Conservation (phyloP, 2,329 filamentous ascomycete species). For the Neopestalotiopsis clavispora region DNA sequence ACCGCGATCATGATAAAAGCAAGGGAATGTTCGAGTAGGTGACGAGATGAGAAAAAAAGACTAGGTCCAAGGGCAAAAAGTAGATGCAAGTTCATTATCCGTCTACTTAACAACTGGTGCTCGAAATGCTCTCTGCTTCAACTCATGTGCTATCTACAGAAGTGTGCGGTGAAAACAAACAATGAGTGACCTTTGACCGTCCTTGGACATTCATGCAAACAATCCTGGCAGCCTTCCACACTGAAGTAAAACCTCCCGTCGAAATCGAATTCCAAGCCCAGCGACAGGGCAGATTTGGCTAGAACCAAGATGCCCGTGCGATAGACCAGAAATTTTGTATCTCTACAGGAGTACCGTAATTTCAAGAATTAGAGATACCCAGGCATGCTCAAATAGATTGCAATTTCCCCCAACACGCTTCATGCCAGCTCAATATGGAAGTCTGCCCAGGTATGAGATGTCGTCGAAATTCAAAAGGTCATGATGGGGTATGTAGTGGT, state of each 20-base stretch:
- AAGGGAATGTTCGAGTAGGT: not conserved
- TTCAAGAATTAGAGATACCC: not conserved
- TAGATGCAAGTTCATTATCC: not conserved
- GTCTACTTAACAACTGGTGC: not conserved
- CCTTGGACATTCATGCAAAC: constrained; percentile 1
- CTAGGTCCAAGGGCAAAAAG: not conserved
- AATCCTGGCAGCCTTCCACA: constrained; percentile 5
- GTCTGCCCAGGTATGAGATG: not conserved
- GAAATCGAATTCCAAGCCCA: constrained; percentile 15
- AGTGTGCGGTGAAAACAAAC: constrained; percentile 11
- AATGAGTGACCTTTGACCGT: constrained; percentile 17
- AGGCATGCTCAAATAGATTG: constrained; percentile 1
- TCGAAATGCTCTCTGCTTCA: constrained; percentile 9
- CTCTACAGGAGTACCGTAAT: constrained; percentile 1
- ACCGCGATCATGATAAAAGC: not conserved
- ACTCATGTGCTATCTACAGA: constrained; percentile 22
- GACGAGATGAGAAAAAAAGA: not conserved
- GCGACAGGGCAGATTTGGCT: constrained; percentile 26
- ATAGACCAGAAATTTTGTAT: constrained; percentile 21
- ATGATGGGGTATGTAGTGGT: constrained; percentile 31
- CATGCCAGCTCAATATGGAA: constrained; percentile 9
- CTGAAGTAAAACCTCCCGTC: constrained; percentile 22
- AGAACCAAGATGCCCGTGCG: constrained; percentile 26
- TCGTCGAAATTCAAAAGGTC: constrained; percentile 18
- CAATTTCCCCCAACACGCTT: not conserved